Base-by-base conservation (phyloP, 2,329 filamentous ascomycete genomes). In the Penicillium glabrum region DNA sequence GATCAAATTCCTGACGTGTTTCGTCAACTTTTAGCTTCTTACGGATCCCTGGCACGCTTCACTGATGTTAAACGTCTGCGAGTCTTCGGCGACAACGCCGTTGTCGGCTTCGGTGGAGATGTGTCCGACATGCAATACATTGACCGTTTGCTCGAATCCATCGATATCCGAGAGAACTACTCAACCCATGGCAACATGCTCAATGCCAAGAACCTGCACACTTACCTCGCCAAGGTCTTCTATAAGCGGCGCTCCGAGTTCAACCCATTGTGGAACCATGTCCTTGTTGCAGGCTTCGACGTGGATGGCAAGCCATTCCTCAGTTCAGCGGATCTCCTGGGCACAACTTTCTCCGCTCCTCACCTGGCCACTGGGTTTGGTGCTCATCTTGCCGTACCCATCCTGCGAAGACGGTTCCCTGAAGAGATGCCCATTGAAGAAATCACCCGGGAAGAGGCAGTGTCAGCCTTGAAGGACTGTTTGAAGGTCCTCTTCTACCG, bases 121-220 rank as follows among this genome's bases (percentile, higher is more conserved):
- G 89, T 99, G 68, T 96, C 91, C 63, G 95, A 99, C 82, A 98
- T 99, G 95, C 95, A 99, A 82, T 96, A 96, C 82, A 87, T 99
- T 66, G 90, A 96, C 84, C 82, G 95, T 67, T 86, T 96, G 71
- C 88, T 99, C 67, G 88, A 85, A 71, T 89, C 90, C 61, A 89
- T 98, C 68, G 87, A 90, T 74, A 91, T 96, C 76, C 84, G 89
- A 75, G 93, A 98, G 82, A 89, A 91, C 73, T 98, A 99, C 82
- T 83, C 83, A 47, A 71, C 76, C 53, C 73, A 80, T 56, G 75
- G 76, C 59, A 69, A 82, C 67, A 73, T 74, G 66, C 88, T 99
- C 69, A 91, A 89, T 75, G 95, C 95, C 55, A 89, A 90, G 76
- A 97, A 97, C 79, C 86, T 99, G 64, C 93, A 98, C 84, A 96